Base-by-base conservation (phyloP, 1,284 basidiomycete species). In the Fistulinella staudtii region DNA sequence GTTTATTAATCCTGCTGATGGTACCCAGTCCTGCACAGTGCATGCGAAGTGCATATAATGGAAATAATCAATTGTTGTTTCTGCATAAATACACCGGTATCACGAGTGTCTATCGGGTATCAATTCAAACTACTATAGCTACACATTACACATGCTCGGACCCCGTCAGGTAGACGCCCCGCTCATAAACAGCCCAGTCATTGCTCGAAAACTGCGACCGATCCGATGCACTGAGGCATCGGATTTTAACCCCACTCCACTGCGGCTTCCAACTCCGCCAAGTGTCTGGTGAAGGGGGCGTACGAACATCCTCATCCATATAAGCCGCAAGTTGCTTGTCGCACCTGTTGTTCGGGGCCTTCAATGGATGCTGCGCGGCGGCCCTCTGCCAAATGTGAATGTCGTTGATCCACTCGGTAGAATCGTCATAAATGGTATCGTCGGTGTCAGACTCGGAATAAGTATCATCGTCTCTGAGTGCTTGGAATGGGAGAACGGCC, bases 161-260 rank as follows among this genome's bases (percentile, higher is more conserved):
- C 28, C 14, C 14, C 8, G 38, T 25, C 8, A 25, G 13, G 33
- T 45, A 42, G 14, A 45, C 43, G 3, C 21, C 27, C 1, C 15
- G 28, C 22, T 24, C 22, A 18, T 42, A 36, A 11, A 41, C 39
- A 1, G 44, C 31, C 40, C 44, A 45, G 34, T 45, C 40, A 11
- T 43, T 43, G 15, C 43, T 45, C 4, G 39, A 35, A 25, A 45
- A 45, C 18, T 5, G 27, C 3, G 27, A 25, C 58, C 24, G 24
- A 25, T 25, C 24, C 24, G 24, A 11, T 25, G 24, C 24, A 25
- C 24, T 11, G 24, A 25, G 11, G 11, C n/a, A n/a, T n/a, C n/a
- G n/a, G n/a, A n/a, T n/a, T n/a, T n/a, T n/a, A n/a, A n/a, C n/a
- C n/a, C 24, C 24, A 11, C 24, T n/a, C 28, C 28, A 29, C 8